Evolutionary conservation across 495 filamentous ascomycete species (phyloP), one percentile per base, ranked within the genome.

Genomic region (Astrothelium macrocarpum): DNA sequence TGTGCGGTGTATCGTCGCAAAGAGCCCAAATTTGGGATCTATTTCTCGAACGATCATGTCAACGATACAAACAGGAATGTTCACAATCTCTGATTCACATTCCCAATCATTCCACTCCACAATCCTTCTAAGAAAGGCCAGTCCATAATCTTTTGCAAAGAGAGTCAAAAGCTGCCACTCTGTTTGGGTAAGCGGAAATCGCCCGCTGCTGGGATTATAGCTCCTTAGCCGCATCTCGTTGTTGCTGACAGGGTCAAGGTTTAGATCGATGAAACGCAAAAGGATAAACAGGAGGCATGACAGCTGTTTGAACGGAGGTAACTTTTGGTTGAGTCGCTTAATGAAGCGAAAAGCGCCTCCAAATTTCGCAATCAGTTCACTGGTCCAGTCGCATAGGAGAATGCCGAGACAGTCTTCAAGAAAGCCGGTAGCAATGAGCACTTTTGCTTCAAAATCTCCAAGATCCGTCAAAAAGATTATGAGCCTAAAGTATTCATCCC

Each of bases 401-500:
- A 56, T 56, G 20, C 49, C 7, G 12, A 56, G 25, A 29, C n/a
- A 28, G 49, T 56, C 25, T 29, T 29, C 49, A 11, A 65, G 45
- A 36, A 62, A 62, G 46, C 42, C 59, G 14, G 9, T 10, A 26
- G 62, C 23, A 7, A 64, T 25, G 34, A 66, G 12, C 4, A 62
- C 18, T 12, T 14, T 3, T 7, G 61, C 64, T 46, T 66, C 53
- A 18, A 31, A 46, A 20, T 45, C 42, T 16, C 60, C 49, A 25
- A 56, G 16, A 18, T 32, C 46, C 16, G 60, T 10, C 5, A 66
- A 7, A 9, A 2, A 20, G 20, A 29, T 14, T 26, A 49, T 25
- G 60, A 66, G 59, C 25, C 25, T 36, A 34, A 66, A 62, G 20
- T 59, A 66, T n/a, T 64, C 53, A 14, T 34, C 43, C 62, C 62